Evolutionary conservation across 805 yeast species (phyloP), one percentile per base, ranked within the genome.

Genomic region (Ascoidea tarda): DNA sequence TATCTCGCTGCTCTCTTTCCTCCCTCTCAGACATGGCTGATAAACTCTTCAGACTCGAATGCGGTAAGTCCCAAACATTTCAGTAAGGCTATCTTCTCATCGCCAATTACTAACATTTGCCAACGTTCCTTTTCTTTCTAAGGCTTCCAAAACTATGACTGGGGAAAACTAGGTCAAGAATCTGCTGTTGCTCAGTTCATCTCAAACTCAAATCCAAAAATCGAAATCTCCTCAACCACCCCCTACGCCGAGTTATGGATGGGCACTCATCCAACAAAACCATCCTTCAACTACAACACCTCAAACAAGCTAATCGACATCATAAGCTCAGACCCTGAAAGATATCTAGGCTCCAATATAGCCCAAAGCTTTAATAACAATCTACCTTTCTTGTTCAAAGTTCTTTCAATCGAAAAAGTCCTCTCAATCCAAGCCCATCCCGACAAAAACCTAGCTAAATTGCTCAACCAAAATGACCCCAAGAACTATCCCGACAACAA

Each of bases 241-340:
- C 98, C 99, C 8, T 93, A 93, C 64, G 99, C 99, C 16, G 99
- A 93, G 68, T 74, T 93, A 59, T 93, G 99, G 99, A 93, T 93
- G 99, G 99, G 99, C 46, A 89, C 98, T 32, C 99, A 93, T 66
- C 91, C 95, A 51, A 85, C 85, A 49, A 89, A 85, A 10, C 96
- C 98, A 33, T 84, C 96, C 16, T 69, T 68, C 49, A 76, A 78
- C 50, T 74, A 76, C 32, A 76, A 70, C 32, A 67, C 72, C 16
- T 82, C 82, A 38, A 69, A 76, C 59, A 74, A 79, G 21, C 74
- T 93, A 65, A 74, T 89, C 55, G 85, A 86, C 16, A 64, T 87
- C 45, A 78, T 91, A 52, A 67, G 72, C n/a, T 65, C 69, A 6
- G 65, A 79, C 57, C 89, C 96, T 14, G 70, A 72, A 49, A 64